Conservation (phyloP, 2,329 filamentous ascomycete genomes). For the Ascocoryne sarcoides region DNA sequence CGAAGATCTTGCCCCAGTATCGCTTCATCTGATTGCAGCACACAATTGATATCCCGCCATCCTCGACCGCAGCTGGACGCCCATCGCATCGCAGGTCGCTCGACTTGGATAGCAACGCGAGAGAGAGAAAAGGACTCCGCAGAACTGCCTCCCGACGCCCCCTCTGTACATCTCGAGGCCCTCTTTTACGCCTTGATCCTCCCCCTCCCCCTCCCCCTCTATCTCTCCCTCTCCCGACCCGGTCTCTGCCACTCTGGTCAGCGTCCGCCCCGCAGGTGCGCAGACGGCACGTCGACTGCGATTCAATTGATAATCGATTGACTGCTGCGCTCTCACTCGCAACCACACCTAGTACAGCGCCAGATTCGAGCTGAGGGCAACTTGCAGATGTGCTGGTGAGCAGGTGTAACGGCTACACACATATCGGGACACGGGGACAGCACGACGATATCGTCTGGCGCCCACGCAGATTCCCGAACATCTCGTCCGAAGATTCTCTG, state of each 20-base stretch:
- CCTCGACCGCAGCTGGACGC: background rate
- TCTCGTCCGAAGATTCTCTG: constrained; percentile 9
- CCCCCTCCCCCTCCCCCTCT: too few species aligned
- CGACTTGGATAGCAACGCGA: too few species aligned
- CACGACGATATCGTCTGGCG: constrained; percentile 28
- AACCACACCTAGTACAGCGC: background rate
- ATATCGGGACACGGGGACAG: constrained; percentile 26
- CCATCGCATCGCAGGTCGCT: background rate
- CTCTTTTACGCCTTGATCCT: background rate
- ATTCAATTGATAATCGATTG: background rate
- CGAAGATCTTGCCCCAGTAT: background rate
- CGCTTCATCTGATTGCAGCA: too few species aligned
- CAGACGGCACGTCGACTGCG: background rate
- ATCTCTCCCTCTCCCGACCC: too few species aligned
- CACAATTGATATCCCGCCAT: too few species aligned
- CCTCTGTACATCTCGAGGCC: too few species aligned
- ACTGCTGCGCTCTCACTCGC: background rate
- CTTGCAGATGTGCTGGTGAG: constrained; percentile 25
- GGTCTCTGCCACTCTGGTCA: background rate
- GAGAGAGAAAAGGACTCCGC: too few species aligned
- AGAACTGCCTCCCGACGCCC: too few species aligned
- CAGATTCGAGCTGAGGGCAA: constrained; percentile 21
- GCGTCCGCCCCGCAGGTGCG: background rate
- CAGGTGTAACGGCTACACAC: constrained; percentile 27
- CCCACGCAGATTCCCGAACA: constrained; percentile 26